A percentile compares a stretch with the other conserved stretches of the same genome.
phyloP scores from a whole-genome alignment of 441 rosid genomes.

The Omphalea diandra region DNA sequence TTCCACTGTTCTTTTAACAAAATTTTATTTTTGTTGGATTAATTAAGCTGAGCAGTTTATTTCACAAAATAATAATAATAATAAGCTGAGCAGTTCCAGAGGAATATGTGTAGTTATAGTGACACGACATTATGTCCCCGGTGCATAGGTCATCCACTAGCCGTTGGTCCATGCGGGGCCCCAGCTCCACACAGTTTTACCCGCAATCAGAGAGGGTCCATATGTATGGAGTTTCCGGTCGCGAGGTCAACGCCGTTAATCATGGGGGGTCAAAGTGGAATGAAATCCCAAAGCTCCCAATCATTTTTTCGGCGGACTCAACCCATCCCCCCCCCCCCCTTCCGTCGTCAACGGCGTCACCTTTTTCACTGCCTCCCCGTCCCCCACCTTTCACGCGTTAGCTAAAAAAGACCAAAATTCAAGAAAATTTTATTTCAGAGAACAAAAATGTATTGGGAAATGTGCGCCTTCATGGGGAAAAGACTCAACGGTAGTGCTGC shows the following conservation, averaged over 20 bases:
- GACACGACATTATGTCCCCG: background rate
- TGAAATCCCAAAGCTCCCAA: background rate
- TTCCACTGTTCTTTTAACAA: too few species aligned
- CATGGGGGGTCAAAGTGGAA: too few species aligned
- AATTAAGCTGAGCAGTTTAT: too few species aligned
- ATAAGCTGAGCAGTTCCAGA: too few species aligned
- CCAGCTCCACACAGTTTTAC: background rate
- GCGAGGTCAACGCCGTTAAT: conserved; percentile 20
- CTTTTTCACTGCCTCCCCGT: background rate
- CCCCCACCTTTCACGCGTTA: conserved; percentile 22
- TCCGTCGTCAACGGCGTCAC: conserved; percentile 31
- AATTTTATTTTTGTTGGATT: too few species aligned
- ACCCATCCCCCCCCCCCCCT: background rate
- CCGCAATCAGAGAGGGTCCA: conserved; percentile 20
- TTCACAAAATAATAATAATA: too few species aligned
- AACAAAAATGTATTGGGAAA: conserved; percentile 9
- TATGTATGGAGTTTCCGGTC: background rate
- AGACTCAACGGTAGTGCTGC: conserved; percentile 22
- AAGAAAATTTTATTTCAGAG: background rate
- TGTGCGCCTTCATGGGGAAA: conserved; percentile 31
- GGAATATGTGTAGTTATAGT: background rate
- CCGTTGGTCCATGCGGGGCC: conserved; percentile 31
- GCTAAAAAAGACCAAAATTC: background rate
- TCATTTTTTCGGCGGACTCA: conserved; percentile 7
- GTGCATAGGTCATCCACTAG: conserved; percentile 17